Evolutionary conservation across 352 stramenopile species (phyloP).

Genomic region (Globisporangium acanthophoron): DNA sequence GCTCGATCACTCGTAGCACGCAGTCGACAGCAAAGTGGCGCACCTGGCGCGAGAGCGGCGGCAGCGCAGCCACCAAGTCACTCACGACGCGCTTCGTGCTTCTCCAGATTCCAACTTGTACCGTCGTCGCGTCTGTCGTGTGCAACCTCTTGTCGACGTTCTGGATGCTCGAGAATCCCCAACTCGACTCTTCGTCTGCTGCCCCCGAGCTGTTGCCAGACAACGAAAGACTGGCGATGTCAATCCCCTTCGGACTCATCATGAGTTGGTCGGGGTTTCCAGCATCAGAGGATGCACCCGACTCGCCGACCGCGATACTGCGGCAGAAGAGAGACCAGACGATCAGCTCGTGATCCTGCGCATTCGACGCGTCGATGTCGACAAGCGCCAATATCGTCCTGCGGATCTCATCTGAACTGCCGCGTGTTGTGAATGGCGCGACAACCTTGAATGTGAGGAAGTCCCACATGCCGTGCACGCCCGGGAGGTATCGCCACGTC

Average conservation of each 20-base stretch:
- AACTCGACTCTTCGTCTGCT: slow-evolving; percentile 3
- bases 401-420: slow-evolving; percentile 38
- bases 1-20: slow-evolving; percentile 67
- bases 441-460: slow-evolving; percentile 38
- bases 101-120: slow-evolving; percentile 68
- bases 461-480: slow-evolving; percentile 69
- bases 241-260: slow-evolving; percentile 67
- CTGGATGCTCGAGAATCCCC: slow-evolving; percentile 7
- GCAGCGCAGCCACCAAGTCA: slow-evolving; percentile 51
- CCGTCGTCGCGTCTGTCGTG: slow-evolving; percentile 30
- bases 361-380: slow-evolving; percentile 55
- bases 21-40: slow-evolving; percentile 75
- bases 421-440: slow-evolving; percentile 20
- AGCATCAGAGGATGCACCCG: slow-evolving; percentile 25
- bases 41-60: slow-evolving; percentile 66
- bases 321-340: slow-evolving; percentile 75
- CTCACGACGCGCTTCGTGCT: slow-evolving; percentile 63
- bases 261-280: slow-evolving; percentile 38
- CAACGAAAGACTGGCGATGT: slow-evolving; percentile 12
- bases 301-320: slow-evolving; percentile 76
- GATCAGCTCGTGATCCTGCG: slow-evolving; percentile 40
- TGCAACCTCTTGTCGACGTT: slow-evolving; percentile 19
- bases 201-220: slow-evolving; percentile 1
- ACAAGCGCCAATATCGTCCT: slow-evolving; percentile 60
- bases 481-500: slow-evolving; percentile 57